Base-by-base conservation (phyloP, 345 rosid genomes). In the Anacardium occidentale region DNA sequence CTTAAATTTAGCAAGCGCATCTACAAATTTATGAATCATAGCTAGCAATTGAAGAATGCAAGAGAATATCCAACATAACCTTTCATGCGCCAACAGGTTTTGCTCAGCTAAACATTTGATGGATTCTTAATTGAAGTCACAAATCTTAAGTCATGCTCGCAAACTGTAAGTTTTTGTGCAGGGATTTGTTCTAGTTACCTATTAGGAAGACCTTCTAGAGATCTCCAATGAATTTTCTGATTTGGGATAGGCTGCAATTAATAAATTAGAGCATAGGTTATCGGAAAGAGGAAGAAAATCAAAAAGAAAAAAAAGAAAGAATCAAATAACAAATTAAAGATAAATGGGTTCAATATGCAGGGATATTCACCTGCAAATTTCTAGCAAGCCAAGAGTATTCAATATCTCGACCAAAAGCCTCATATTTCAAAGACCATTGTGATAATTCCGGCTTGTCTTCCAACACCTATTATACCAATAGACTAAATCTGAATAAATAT, bases 341-440 rank as follows among this genome's bases (percentile, higher is more conserved):
- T 7, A 25, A 69, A 63, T 18, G 48, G 13, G 32, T 0, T 25
- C 20, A 68, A 68, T 25, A 71, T 60, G 20, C 52, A 0, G 5
- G 5, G 63, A 64, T 40, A 55, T 67, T 80, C 78, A 88, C 98
- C 90, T 92, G 94, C 92, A 95, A 81, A 80, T 91, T 92, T 82
- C 87, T 83, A 66, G 98, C 93, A 72, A 92, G 96, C 99, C 99
- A 95, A 68, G 99, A 83, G 77, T 55, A 95, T 62, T 95, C 94
- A 61, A 95, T 79, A 78, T 87, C 79, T 42, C 77, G 94, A 79
- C 94, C 98, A 64, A 92, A 90, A 21, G 98, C 99, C 55, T 79
- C 75, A 79, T 91, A 91, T 69, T 85, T 91, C 68, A 95, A 82
- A 0, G 89, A 77, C 99, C 99, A 92, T 71, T 83, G 78, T 15